Evolutionary conservation across 345 rosid species (phyloP), one percentile per base, ranked within the genome.

Genomic region (Linum tenue): DNA sequence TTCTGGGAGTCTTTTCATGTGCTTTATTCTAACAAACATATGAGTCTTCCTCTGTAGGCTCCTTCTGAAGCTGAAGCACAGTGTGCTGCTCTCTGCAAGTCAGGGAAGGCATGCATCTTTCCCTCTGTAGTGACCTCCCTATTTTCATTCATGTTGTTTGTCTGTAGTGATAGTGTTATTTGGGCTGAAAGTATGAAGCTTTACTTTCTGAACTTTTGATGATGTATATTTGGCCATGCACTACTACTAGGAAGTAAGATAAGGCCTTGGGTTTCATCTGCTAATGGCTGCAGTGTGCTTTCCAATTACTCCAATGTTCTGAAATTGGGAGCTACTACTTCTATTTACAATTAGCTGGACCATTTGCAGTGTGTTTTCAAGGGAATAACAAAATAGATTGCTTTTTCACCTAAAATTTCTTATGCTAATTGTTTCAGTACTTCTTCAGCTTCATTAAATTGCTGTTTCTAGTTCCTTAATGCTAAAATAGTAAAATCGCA

Each of bases 11-110:
- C 44, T 12, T 51, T 5, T 51, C 22, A 14, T 5, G 40, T 8
- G 14, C 22, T 63, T 8, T 63, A 15, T 41, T 43, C 38, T 9
- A 3, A 36, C 22, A 57, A 15, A 51, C n/a, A 43, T 38, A 44
- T 5, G 8, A 41, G 31, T 48, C 17, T 64, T 9, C 4, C 22
- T 75, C 65, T 63, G 22, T 62, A 94, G 96, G 97, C 97, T 75
- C 82, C 88, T 69, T 90, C 92, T n/a, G 96, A 90, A 78, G 97
- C 96, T 58, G 97, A 94, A 71, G 99, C 97, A 4, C 88, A 94
- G 58, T 86, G 87, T 72, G 99, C 99, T 66, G 86, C 87, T 41
- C 96, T 90, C 70, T 94, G 97, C 85, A 94, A 88, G 77, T 62
- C 79, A 55, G 95, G 85, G 63, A 83, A 94, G 90, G 97, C 77